Evolutionary conservation across 805 yeast species (phyloP), one percentile per base, ranked within the genome.

Genomic region (Cyberlindnera mycetangii): DNA sequence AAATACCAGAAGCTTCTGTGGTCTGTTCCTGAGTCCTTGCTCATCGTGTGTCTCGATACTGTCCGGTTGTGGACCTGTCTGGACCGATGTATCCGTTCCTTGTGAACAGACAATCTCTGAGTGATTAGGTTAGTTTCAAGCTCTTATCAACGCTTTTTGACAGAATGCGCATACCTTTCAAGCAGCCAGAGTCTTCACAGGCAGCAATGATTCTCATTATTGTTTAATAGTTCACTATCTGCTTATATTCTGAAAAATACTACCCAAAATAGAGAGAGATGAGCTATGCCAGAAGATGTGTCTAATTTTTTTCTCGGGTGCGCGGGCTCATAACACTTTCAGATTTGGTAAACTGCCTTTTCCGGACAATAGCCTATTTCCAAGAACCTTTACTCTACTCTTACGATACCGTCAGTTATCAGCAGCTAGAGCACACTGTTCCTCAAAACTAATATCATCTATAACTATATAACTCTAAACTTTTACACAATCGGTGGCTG

Each of bases 31-130:
- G 4, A 71, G 54, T 5, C 77, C 78, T 38, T 69, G 64, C 6
- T 63, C 59, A 38, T 72, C 64, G 41, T 71, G 69, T 19, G 73
- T 66, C 36, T 66, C 70, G 11, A 83, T 69, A 17, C 76, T 65
- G 40, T 69, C 72, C 0, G 95, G 95, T 58, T 83, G 86, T 11
- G 68, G 64, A 0, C 84, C 83, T 27, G 76, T 75, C 56, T 83
- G 80, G 33, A 72, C 69, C 6, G 96, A 85, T 3, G 96, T 89
- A 56, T 90, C 95, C 0, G 92, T 83, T 0, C 90, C 92, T 41
- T 73, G 67, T 16, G 67, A 60, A 54, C 89, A 88, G 5, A 72
- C 57, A 8, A 87, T 67, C 58, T 82, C 89, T 54, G 41, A 33
- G 19, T 32, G 5, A 36, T 7, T 5, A 14, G 5, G 24, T 37